Evolutionary conservation across 257 asterid species (phyloP).

Genomic region (Nicotiana noctiflora): DNA sequence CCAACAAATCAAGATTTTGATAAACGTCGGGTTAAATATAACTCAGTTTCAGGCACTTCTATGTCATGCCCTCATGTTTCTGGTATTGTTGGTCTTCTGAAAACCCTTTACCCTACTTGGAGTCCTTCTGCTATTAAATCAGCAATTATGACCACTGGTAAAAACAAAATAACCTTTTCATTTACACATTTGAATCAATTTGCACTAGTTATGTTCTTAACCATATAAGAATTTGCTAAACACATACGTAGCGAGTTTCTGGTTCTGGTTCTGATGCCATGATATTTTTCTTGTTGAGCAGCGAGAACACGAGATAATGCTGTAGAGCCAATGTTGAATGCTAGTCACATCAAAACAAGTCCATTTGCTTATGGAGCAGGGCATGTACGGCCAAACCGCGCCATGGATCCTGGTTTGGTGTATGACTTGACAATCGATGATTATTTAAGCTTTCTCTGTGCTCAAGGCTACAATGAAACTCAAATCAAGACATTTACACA

Average conservation of each 20-base stretch:
- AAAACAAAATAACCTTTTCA: not conserved
- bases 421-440: conserved; percentile 50
- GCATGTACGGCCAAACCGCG: conserved; percentile 77
- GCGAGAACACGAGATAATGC: conserved; percentile 67
- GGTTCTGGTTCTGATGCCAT: not conserved
- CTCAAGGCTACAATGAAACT: conserved; percentile 50
- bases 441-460: conserved; percentile 59
- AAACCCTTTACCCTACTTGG: conserved; percentile 78
- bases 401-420: conserved; percentile 89
- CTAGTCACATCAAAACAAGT: conserved; percentile 48
- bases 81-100: conserved; percentile 80
- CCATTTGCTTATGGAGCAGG: conserved; percentile 92
- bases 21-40: conserved; percentile 48
- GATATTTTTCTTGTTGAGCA: conserved; percentile 11
- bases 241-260: no score
- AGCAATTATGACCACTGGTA: conserved; percentile 79
- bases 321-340: conserved; percentile 44
- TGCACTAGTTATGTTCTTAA: no score
- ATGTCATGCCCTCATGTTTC: conserved; percentile 95
- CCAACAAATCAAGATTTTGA: conserved; percentile 67
- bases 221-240: no score
- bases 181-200: not conserved
- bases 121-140: conserved; percentile 94
- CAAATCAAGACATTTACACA: conserved; percentile 30
- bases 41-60: conserved; percentile 79